Conservation (phyloP, 345 rosid genomes). For the Heritiera fomes region DNA sequence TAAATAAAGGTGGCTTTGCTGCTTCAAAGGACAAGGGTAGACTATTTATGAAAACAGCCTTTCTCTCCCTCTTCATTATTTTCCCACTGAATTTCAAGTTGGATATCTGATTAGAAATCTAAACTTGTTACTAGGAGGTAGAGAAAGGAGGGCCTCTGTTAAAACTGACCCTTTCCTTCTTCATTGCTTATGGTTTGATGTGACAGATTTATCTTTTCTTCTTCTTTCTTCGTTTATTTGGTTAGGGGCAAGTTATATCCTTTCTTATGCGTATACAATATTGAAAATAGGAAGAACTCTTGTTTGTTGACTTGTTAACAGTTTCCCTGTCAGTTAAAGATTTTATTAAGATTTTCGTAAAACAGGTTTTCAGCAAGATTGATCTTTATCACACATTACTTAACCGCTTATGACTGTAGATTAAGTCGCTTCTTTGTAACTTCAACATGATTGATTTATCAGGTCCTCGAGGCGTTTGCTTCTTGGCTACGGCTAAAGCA, state of each 20-base stretch:
- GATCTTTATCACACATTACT: neutral
- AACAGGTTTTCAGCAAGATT: neutral
- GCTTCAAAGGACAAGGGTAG: neutral
- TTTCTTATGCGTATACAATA: neutral
- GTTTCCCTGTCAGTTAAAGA: neutral
- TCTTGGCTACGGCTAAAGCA: constrained; percentile 95
- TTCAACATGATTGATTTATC: constrained; percentile 32
- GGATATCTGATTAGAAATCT: neutral
- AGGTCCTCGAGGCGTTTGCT: constrained; percentile 99
- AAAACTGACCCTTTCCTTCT: neutral
- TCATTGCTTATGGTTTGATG: neutral
- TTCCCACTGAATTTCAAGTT: neutral
- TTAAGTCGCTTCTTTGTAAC: constrained; percentile 16
- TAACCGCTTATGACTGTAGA: constrained; percentile 15
- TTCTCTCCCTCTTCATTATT: neutral
- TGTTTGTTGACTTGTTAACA: neutral
- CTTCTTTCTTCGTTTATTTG: neutral
- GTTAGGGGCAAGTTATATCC: neutral
- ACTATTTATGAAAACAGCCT: neutral
- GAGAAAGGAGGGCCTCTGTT: neutral
- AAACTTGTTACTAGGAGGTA: neutral
- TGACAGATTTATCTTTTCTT: neutral
- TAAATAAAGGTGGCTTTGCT: neutral
- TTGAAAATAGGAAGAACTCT: neutral
- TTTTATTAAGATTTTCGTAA: neutral